Evolutionary conservation across 2,329 filamentous ascomycete genomes (phyloP).

Genomic region (Aureobasidium sp.): DNA sequence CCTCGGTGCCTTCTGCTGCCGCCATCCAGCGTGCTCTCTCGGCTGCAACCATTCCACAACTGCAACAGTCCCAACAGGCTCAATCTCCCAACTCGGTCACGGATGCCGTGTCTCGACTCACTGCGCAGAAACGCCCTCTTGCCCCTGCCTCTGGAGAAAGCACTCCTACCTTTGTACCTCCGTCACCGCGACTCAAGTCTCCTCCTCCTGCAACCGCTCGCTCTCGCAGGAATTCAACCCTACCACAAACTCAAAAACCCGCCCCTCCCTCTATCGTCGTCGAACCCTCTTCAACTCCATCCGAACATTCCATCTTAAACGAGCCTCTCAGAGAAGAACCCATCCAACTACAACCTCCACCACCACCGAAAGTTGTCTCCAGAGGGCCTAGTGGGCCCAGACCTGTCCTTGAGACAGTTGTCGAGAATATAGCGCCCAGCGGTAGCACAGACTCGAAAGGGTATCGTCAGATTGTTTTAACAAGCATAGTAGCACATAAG

Average conservation of each 20-base stretch:
- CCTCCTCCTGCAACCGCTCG: slow-evolving; percentile 52
- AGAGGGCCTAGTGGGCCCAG: slow-evolving; percentile 24
- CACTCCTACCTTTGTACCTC: slow-evolving; percentile 58
- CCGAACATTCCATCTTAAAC: slow-evolving; percentile 20
- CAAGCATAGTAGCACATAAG: neutral
- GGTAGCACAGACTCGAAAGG: slow-evolving; percentile 3
- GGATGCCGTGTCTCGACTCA: slow-evolving; percentile 53
- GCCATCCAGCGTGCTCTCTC: slow-evolving; percentile 60
- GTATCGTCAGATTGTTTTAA: neutral
- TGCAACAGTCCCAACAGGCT: slow-evolving; percentile 33
- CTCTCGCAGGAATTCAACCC: slow-evolving; percentile 34
- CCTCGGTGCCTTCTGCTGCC: slow-evolving; percentile 48
- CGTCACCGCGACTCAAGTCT: slow-evolving; percentile 68
- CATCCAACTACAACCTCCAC: slow-evolving; percentile 22
- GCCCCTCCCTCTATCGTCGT: slow-evolving; percentile 37
- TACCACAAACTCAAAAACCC: slow-evolving; percentile 31
- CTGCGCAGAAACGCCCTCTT: slow-evolving; percentile 52
- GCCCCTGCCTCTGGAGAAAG: slow-evolving; percentile 39
- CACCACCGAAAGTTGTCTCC: slow-evolving; percentile 31
- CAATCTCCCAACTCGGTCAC: slow-evolving; percentile 37
- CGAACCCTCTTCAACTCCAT: slow-evolving; percentile 27
- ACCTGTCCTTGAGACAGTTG: slow-evolving; percentile 55
- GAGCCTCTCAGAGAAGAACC: slow-evolving; percentile 18
- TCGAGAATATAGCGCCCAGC: slow-evolving; percentile 13
- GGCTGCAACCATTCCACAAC: slow-evolving; percentile 55